A percentile compares a stretch with the other conserved stretches of the same genome.
Conservation (phyloP, 2,329 filamentous ascomycete genomes). For the Dactylellina sp. region DNA sequence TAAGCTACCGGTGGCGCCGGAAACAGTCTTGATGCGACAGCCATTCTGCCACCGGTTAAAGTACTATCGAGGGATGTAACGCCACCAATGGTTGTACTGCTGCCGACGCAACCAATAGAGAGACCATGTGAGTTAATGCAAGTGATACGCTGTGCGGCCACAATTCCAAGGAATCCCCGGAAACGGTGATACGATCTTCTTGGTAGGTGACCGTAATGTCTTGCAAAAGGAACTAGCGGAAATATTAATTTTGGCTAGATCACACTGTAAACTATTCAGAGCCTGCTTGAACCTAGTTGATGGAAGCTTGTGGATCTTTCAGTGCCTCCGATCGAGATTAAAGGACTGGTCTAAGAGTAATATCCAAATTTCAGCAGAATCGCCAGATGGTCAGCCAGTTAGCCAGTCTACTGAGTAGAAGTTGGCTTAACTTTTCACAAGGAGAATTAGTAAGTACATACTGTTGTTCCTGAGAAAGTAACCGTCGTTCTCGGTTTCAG, state of each 20-base stretch:
- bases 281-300: too few relatives aligned
- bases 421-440: too few relatives aligned
- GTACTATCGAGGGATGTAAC: constrained; percentile 64
- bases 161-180: constrained; percentile 64
- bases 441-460: background rate
- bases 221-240: constrained; percentile 61
- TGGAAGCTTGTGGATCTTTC: too few relatives aligned
- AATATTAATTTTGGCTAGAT: background rate
- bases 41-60: constrained; percentile 66
- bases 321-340: constrained; percentile 16
- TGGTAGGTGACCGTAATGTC: constrained; percentile 64
- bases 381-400: background rate
- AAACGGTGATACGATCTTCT: constrained; percentile 67
- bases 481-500: constrained; percentile 6
- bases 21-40: constrained; percentile 66
- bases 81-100: constrained; percentile 62
- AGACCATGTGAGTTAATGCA: constrained; percentile 67
- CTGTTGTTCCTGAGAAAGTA: constrained; percentile 13
- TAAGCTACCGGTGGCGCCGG: constrained; percentile 62
- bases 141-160: constrained; percentile 64
- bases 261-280: too few relatives aligned
- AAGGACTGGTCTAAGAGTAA: constrained; percentile 12
- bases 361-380: constrained; percentile 10
- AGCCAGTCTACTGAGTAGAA: background rate
- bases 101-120: constrained; percentile 66